These are phyloP conservation scores for Claviceps sp. DNA, from an alignment of 2,329 filamentous ascomycete genomes.

Conservation along the genomic window DNA sequence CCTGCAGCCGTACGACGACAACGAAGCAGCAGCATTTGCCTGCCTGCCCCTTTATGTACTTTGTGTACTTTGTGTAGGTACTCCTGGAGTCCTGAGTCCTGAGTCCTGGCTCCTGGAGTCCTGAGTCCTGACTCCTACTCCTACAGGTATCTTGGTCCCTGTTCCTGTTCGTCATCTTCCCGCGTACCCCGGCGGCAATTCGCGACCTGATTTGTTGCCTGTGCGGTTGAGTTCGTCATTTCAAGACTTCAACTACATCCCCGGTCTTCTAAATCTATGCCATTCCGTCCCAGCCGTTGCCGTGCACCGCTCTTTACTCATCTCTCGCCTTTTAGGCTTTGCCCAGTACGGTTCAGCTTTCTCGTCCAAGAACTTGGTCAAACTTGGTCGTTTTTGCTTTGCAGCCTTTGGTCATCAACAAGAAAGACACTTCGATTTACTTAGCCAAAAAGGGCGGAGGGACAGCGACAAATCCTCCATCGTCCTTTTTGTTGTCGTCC, in stretches of 20 bases:
- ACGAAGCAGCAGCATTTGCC: not conserved
- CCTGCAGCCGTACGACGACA: not conserved
- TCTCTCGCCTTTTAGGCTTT: not conserved
- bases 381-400: not conserved
- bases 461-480: not conserved
- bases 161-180: not conserved
- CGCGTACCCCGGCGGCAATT: not conserved
- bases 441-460: not conserved
- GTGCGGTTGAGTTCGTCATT: not conserved
- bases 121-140: not conserved
- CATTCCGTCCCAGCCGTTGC: not conserved
- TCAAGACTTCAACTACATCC: not conserved
- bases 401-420: not conserved
- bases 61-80: no score
- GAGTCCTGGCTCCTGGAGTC: not conserved
- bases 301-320: not conserved
- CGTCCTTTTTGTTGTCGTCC: not conserved
- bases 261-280: not conserved
- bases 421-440: not conserved
- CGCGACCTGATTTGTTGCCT: not conserved
- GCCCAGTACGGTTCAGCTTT: not conserved
- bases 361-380: not conserved
- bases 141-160: not conserved
- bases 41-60: not conserved
- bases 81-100: not conserved